A percentile compares a stretch with the other conserved stretches of the same genome.
Evolutionary conservation across 2,329 filamentous ascomycete genomes (phyloP).

Genomic region (Hymenoscyphus linearis): DNA sequence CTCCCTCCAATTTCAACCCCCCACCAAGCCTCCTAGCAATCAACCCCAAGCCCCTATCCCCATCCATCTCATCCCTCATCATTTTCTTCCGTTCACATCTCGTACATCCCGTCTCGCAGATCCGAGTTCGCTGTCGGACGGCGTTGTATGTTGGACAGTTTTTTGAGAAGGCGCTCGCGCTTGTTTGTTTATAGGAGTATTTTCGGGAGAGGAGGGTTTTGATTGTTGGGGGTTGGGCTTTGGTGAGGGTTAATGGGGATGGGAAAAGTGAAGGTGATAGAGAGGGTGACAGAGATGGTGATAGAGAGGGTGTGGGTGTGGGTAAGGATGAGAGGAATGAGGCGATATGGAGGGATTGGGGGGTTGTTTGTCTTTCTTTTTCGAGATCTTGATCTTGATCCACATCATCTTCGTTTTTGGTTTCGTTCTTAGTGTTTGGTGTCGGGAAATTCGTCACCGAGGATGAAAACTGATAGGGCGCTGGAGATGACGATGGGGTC

Average conservation of each 20-base stretch:
- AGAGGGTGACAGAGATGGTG: neutral
- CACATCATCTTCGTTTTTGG: no score
- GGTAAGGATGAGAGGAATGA: no score
- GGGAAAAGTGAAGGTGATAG: neutral
- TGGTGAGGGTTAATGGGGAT: neutral
- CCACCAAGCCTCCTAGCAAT: no score
- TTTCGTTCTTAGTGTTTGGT: no score
- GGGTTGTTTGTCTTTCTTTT: no score
- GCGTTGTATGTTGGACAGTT: neutral
- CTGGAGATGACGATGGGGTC: neutral
- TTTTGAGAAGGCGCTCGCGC: neutral
- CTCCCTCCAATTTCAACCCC: no score
- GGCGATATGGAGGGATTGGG: no score
- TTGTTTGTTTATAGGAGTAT: neutral
- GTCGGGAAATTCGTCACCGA: no score
- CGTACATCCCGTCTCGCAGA: neutral
- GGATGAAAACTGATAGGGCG: neutral
- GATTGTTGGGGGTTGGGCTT: neutral
- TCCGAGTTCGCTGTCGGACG: neutral
- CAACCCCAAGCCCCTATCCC: no score
- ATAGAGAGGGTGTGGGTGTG: neutral
- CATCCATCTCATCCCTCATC: neutral
- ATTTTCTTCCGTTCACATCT: neutral
- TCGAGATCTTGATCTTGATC: no score
- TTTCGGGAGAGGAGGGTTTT: neutral